Evolutionary conservation across 768 basidiomycete genomes (phyloP).

Genomic region (Clitopilus passeckerianus): DNA sequence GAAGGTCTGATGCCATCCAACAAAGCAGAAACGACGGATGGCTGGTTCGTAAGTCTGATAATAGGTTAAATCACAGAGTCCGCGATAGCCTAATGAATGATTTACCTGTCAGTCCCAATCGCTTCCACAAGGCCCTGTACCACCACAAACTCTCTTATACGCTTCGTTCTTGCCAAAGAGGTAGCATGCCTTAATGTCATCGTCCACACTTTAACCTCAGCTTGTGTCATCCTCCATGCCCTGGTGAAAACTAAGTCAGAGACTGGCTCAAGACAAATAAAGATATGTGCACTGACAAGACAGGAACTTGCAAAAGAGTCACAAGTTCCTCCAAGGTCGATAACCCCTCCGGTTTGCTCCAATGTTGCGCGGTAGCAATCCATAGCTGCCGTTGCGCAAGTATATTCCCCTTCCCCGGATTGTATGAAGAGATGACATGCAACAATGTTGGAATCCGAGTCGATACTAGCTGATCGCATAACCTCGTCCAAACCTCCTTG

Average conservation of each 20-base stretch:
- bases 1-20: conserved; percentile 17
- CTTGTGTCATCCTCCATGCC: conserved; percentile 36
- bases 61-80: neutral
- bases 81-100: neutral
- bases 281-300: conserved; percentile 31
- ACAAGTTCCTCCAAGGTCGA: conserved; percentile 35
- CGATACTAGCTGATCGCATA: conserved; percentile 45
- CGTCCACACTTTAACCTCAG: conserved; percentile 40
- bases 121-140: conserved; percentile 17
- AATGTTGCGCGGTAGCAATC: conserved; percentile 34
- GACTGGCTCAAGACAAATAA: conserved; percentile 1
- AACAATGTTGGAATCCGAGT: conserved; percentile 35
- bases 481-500: conserved; percentile 36
- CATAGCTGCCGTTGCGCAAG: conserved; percentile 43
- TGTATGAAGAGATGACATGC: conserved; percentile 22
- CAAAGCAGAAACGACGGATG: conserved; percentile 16
- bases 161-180: conserved; percentile 11
- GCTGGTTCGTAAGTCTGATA: conserved; percentile 17
- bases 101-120: neutral
- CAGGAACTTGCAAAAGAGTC: conserved; percentile 40
- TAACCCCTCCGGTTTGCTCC: conserved; percentile 15
- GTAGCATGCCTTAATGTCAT: conserved; percentile 26
- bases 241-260: conserved; percentile 19
- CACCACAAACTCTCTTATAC: conserved; percentile 6
- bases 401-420: conserved; percentile 19